Evolutionary conservation across 192 early-diverging fungal species (phyloP).

Genomic region (Coemansia sp.): DNA sequence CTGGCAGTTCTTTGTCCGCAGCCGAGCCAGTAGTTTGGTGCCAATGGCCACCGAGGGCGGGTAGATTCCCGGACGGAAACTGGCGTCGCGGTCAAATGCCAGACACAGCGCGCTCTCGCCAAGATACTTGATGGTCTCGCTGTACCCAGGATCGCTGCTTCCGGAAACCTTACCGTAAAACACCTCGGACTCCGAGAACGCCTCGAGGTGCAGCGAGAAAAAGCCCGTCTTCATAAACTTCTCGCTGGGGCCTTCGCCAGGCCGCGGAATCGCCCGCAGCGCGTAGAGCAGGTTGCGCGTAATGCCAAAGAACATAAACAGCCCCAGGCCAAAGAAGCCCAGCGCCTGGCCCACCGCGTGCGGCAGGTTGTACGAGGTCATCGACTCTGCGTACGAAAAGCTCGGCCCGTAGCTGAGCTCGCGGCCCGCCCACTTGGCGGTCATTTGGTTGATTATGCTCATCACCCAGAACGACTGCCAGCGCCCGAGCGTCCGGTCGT

Average conservation of each 20-base stretch:
- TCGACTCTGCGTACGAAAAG: slow-evolving; percentile 63
- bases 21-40: slow-evolving; percentile 58
- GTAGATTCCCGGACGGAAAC: slow-evolving; percentile 65
- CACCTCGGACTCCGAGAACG: slow-evolving; percentile 12
- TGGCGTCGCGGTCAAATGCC: slow-evolving; percentile 54
- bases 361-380: slow-evolving; percentile 47
- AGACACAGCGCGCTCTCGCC: slow-evolving; percentile 75
- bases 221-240: slow-evolving; percentile 50
- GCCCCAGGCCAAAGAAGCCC: slow-evolving; percentile 24
- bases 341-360: slow-evolving; percentile 48
- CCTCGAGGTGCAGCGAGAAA: slow-evolving; percentile 40
- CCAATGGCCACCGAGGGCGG: slow-evolving; percentile 83
- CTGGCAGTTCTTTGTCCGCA: slow-evolving; percentile 59
- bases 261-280: slow-evolving; percentile 56
- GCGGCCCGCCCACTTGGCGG: slow-evolving; percentile 21
- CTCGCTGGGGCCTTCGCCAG: slow-evolving; percentile 70
- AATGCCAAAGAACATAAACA: slow-evolving; percentile 43
- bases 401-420: slow-evolving; percentile 52
- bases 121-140: slow-evolving; percentile 73
- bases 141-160: slow-evolving; percentile 76
- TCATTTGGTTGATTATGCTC: slow-evolving; percentile 29
- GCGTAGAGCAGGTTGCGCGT: slow-evolving; percentile 50
- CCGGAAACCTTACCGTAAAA: slow-evolving; percentile 49
- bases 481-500: slow-evolving; percentile 33
- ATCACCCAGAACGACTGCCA: slow-evolving; percentile 53